Conservation (phyloP, 2,329 filamentous ascomycete genomes). For the Didymella arachidicola region DNA sequence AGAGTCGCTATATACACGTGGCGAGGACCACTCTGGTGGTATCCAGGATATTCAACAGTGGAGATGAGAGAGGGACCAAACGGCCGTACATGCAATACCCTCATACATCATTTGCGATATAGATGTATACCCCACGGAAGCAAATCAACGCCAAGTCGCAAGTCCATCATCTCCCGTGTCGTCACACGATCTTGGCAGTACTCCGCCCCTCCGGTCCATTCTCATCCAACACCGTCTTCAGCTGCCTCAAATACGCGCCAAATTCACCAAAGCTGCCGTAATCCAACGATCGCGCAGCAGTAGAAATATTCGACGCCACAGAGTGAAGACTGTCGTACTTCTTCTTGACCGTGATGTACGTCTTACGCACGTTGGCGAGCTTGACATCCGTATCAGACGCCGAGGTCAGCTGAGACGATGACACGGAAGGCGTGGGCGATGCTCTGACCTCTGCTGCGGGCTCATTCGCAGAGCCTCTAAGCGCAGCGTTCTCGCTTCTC, state of each 20-base stretch:
- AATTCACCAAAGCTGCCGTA: constrained; percentile 36
- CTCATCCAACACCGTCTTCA: constrained; percentile 26
- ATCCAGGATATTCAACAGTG: background rate
- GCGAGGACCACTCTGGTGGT: background rate
- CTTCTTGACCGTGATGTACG: constrained; percentile 30
- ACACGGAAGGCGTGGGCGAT: constrained; percentile 1
- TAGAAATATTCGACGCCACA: constrained; percentile 16
- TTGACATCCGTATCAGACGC: constrained; percentile 12
- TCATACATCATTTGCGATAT: background rate
- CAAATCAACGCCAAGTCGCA: background rate
- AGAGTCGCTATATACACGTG: background rate
- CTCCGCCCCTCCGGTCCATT: background rate
- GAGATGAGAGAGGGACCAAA: background rate
- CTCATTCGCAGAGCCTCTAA: background rate
- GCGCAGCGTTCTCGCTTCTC: background rate
- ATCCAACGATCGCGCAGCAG: constrained; percentile 27
- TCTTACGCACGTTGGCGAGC: constrained; percentile 32
- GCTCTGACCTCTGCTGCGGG: background rate
- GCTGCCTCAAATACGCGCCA: constrained; percentile 26
- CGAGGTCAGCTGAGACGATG: constrained; percentile 3
- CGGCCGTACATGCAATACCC: background rate
- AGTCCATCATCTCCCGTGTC: background rate
- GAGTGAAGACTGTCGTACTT: constrained; percentile 28
- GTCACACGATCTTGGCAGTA: background rate
- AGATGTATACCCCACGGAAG: background rate